Evolutionary conservation across 305 asterid genomes (phyloP).

Genomic region (Solanum hybrid): DNA sequence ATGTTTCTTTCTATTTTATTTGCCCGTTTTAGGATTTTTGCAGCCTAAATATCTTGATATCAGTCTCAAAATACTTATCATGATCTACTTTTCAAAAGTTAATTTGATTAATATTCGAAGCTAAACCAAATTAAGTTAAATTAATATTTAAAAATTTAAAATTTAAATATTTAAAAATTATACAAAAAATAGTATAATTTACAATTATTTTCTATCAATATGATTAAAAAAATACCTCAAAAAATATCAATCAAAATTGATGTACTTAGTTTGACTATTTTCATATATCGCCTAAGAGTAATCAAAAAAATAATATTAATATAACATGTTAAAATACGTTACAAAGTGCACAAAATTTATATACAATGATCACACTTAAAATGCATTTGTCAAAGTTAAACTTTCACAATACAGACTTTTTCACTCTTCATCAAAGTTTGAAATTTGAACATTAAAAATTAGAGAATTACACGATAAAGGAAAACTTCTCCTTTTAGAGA

Average conservation of each 20-base stretch:
- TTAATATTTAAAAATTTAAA: not conserved
- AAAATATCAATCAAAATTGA: not conserved
- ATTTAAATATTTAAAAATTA: not conserved
- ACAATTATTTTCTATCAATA: not conserved
- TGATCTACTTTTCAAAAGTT: not conserved
- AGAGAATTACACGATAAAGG: not conserved
- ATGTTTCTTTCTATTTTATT: not conserved
- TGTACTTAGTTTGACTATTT: not conserved
- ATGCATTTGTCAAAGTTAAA: not conserved
- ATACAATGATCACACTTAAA: not conserved
- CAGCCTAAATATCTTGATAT: not conserved
- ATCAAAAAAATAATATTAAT: no score
- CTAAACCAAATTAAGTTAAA: not conserved
- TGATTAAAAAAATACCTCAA: not conserved
- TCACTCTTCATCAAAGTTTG: not conserved
- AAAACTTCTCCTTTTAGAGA: not conserved
- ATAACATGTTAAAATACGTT: no score
- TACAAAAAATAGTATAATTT: not conserved
- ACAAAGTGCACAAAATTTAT: no score
- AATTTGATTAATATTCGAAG: rapidly evolving
- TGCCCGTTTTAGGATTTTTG: not conserved
- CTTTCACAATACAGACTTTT: not conserved
- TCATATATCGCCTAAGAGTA: not conserved
- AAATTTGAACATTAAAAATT: not conserved
- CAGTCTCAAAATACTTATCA: not conserved